Evolutionary conservation across 306 rosid genomes (phyloP).

Genomic region (Myrica gale): DNA sequence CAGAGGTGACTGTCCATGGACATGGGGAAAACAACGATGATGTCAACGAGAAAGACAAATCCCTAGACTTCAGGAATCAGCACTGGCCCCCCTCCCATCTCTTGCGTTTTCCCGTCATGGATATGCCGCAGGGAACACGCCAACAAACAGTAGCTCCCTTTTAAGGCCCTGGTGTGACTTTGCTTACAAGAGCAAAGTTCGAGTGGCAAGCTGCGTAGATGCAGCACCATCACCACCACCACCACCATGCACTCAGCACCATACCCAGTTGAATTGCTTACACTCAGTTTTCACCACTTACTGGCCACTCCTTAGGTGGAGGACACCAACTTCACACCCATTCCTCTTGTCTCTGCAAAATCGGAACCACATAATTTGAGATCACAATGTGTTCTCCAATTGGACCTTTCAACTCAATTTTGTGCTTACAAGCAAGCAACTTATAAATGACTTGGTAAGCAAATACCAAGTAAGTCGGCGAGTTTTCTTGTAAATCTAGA

Average conservation of each 20-base stretch:
- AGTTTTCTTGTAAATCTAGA: too few relatives aligned
- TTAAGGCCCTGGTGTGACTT: constrained; percentile 1
- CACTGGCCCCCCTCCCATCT: neutral
- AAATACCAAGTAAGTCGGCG: too few relatives aligned
- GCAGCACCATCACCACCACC: constrained; percentile 30
- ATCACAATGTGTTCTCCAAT: too few relatives aligned
- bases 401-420: too few relatives aligned
- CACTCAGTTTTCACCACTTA: neutral
- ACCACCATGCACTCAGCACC: neutral
- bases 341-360: too few relatives aligned
- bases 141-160: neutral
- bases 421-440: too few relatives aligned
- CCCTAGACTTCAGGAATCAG: constrained; percentile 9
- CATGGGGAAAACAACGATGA: neutral
- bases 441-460: too few relatives aligned
- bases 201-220: constrained; percentile 29
- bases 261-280: neutral
- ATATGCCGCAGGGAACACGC: neutral
- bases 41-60: constrained; percentile 34
- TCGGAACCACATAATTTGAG: too few relatives aligned
- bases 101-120: constrained; percentile 11
- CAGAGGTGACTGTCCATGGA: constrained; percentile 17
- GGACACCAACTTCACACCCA: constrained; percentile 29
- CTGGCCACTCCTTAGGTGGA: constrained; percentile 30
- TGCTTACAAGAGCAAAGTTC: neutral